Conservation (phyloP, 495 filamentous ascomycete species). For the Hypomontagnella monticulosa region DNA sequence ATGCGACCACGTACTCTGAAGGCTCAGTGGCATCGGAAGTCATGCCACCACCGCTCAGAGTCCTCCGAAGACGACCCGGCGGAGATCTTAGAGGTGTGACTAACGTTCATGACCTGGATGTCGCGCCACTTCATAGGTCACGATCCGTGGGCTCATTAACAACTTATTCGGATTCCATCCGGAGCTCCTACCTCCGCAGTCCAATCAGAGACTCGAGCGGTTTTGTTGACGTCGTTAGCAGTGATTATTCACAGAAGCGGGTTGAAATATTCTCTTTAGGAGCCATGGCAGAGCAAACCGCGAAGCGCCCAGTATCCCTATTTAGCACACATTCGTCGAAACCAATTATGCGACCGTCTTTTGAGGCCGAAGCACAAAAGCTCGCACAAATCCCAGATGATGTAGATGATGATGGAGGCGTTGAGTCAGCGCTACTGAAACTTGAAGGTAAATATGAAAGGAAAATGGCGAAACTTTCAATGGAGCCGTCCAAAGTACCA, state of each 20-base stretch:
- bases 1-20: constrained; percentile 65
- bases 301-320: constrained; percentile 63
- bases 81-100: constrained; percentile 85
- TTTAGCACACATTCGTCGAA: constrained; percentile 80
- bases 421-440: constrained; percentile 91
- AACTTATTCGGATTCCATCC: constrained; percentile 73
- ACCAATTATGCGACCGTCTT: constrained; percentile 81
- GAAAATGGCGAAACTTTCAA: constrained; percentile 57
- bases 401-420: constrained; percentile 81
- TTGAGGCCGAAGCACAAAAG: constrained; percentile 87
- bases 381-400: constrained; percentile 92
- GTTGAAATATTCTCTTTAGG: constrained; percentile 66
- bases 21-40: constrained; percentile 49
- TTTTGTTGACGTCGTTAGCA: constrained; percentile 56
- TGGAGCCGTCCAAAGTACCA: constrained; percentile 45
- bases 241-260: constrained; percentile 52
- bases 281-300: constrained; percentile 61
- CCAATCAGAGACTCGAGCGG: constrained; percentile 49
- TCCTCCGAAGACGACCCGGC: constrained; percentile 86
- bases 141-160: constrained; percentile 77
- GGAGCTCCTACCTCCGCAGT: constrained; percentile 65
- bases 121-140: constrained; percentile 63
- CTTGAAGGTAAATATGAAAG: constrained; percentile 85
- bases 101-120: constrained; percentile 75
- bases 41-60: constrained; percentile 61